Conservation (phyloP, 179 eudicot species). For the Vitellaria paradoxa region DNA sequence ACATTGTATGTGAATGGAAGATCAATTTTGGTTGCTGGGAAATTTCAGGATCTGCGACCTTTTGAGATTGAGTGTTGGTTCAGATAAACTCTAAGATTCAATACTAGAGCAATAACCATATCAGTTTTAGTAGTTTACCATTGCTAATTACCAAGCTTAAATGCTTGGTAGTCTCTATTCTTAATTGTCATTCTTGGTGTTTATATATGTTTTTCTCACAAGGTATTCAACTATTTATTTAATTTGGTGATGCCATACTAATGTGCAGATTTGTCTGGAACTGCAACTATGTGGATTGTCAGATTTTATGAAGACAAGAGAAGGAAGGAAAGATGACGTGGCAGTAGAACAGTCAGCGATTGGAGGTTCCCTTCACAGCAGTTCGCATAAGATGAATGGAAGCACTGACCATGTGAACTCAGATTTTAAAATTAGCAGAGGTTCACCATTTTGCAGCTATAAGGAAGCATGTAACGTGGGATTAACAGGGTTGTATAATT, state of each 20-base stretch:
- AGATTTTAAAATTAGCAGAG: constrained; percentile 9
- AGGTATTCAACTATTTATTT: neutral
- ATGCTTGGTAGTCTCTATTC: neutral
- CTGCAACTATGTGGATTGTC: constrained; percentile 59
- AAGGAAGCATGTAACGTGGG: constrained; percentile 47
- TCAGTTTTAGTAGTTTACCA: neutral
- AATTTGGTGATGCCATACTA: constrained; percentile 11
- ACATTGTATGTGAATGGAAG: neutral
- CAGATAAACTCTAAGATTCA: neutral
- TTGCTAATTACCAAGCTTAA: neutral
- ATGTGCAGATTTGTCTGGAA: constrained; percentile 54
- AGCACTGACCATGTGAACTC: constrained; percentile 29
- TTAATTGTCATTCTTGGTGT: neutral
- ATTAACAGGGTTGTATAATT: constrained; percentile 71
- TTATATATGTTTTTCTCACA: neutral
- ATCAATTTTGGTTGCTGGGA: neutral
- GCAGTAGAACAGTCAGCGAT: constrained; percentile 23
- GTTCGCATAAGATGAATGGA: constrained; percentile 45
- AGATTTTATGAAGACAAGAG: constrained; percentile 22
- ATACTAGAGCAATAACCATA: neutral
- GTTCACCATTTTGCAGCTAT: constrained; percentile 21
- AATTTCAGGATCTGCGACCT: neutral
- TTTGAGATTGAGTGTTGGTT: neutral
- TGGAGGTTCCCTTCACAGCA: constrained; percentile 22
- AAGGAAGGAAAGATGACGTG: constrained; percentile 23